Evolutionary conservation across 2,329 filamentous ascomycete species (phyloP).

Genomic region (Ciborinia camelliae): DNA sequence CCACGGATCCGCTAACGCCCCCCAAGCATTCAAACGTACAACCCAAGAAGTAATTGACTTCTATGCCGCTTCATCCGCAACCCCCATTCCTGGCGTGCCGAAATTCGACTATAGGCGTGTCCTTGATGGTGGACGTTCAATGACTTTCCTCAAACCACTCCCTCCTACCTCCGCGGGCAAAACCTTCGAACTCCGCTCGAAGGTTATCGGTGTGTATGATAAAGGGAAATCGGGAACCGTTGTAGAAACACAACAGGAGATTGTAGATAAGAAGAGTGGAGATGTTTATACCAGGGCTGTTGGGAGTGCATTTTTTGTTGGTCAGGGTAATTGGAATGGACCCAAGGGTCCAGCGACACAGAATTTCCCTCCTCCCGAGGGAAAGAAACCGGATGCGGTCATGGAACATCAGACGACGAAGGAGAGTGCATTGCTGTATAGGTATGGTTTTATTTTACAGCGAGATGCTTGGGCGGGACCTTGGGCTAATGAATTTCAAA

Average conservation of each 20-base stretch:
- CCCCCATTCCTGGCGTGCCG: conserved; percentile 61
- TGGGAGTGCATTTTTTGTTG: conserved; percentile 63
- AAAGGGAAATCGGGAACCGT: conserved; percentile 69
- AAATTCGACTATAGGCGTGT: conserved; percentile 60
- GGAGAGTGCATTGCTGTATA: conserved; percentile 74
- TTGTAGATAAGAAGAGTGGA: conserved; percentile 56
- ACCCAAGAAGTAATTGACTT: conserved; percentile 67
- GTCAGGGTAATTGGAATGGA: conserved; percentile 76
- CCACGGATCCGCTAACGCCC: conserved; percentile 16
- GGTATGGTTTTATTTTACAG: conserved; percentile 39
- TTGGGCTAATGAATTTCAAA: conserved; percentile 39
- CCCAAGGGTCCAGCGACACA: conserved; percentile 81
- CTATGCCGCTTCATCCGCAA: conserved; percentile 54
- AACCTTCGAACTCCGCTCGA: conserved; percentile 61
- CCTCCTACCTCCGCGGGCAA: conserved; percentile 58
- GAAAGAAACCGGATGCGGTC: conserved; percentile 65
- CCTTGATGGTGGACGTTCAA: conserved; percentile 65
- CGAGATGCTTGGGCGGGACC: not conserved
- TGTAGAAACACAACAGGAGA: conserved; percentile 61
- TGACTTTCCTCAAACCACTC: conserved; percentile 61
- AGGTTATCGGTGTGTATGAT: conserved; percentile 68
- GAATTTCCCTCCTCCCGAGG: conserved; percentile 74
- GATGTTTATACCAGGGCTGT: conserved; percentile 60
- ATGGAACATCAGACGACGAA: conserved; percentile 66
- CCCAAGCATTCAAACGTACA: conserved; percentile 61